A percentile compares a stretch with the other conserved stretches of the same genome.
phyloP scores from a whole-genome alignment of 345 rosid genomes.

The Firmiana major region DNA sequence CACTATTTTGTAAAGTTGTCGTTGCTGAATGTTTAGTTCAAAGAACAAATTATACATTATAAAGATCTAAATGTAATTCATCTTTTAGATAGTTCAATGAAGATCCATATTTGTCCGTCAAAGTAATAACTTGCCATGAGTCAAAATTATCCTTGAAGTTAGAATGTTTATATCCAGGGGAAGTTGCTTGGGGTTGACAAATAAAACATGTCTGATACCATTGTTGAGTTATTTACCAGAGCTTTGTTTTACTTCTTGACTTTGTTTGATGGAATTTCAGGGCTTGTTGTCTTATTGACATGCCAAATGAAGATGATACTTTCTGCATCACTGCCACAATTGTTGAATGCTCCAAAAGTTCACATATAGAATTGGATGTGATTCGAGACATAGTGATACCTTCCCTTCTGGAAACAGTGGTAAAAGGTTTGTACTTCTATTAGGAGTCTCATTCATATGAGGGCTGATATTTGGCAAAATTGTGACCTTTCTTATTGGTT shows the following conservation, averaged over 20 bases:
- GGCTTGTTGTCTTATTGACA: conserved; percentile 8
- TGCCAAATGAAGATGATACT: neutral
- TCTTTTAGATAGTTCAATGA: neutral
- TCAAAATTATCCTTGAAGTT: neutral
- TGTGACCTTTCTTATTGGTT: neutral
- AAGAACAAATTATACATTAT: neutral
- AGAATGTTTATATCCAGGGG: neutral
- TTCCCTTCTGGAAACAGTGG: conserved; percentile 8
- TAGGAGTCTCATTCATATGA: neutral
- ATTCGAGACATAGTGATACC: conserved; percentile 7
- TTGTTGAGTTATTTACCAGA: neutral
- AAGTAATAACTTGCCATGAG: neutral
- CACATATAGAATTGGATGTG: conserved; percentile 6
- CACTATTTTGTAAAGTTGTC: neutral
- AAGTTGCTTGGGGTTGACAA: neutral
- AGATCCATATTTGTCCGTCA: neutral
- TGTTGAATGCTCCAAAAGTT: conserved; percentile 4
- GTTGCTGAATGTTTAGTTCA: neutral
- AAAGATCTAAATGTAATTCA: neutral
- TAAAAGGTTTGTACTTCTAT: conserved; percentile 15
- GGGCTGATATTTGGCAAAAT: neutral
- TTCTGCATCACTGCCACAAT: conserved; percentile 12
- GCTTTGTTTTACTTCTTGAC: neutral
- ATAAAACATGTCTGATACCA: neutral
- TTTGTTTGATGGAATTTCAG: conserved; percentile 6